phyloP scores from a whole-genome alignment of 2,329 filamentous ascomycete genomes.

The Penicillium sp. region DNA sequence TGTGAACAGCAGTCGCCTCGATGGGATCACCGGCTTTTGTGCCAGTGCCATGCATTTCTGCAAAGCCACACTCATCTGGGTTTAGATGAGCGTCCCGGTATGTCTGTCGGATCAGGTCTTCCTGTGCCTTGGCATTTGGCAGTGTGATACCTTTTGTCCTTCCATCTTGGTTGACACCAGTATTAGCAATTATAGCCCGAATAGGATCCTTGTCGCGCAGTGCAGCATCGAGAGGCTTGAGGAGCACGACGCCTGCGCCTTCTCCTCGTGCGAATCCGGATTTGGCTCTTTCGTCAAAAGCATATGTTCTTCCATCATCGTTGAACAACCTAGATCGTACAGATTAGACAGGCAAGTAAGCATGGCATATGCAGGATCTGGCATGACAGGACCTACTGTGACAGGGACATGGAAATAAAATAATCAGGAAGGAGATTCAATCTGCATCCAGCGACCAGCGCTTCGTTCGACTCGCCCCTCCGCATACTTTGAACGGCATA shows the following conservation, averaged over 20 bases:
- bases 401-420: conserved; percentile 25
- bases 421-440: conserved; percentile 25
- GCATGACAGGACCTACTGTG: conserved; percentile 15
- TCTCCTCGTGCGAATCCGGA: conserved; percentile 34
- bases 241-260: conserved; percentile 29
- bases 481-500: conserved; percentile 24
- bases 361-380: background rate
- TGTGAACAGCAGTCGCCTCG: conserved; percentile 32
- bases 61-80: conserved; percentile 22
- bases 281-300: conserved; percentile 25
- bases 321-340: conserved; percentile 18
- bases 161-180: conserved; percentile 33
- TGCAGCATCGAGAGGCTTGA: conserved; percentile 33
- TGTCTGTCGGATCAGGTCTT: conserved; percentile 30
- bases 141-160: conserved; percentile 35
- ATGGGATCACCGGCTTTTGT: conserved; percentile 53
- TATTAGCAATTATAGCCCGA: conserved; percentile 32
- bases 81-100: conserved; percentile 36
- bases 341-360: background rate
- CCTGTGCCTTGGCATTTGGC: conserved; percentile 37
- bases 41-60: conserved; percentile 38
- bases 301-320: conserved; percentile 24
- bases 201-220: conserved; percentile 33
- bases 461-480: conserved; percentile 20
- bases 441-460: conserved; percentile 24